phyloP scores from a whole-genome alignment of 208 protist species.

The Trypanosomatidae sp. region DNA sequence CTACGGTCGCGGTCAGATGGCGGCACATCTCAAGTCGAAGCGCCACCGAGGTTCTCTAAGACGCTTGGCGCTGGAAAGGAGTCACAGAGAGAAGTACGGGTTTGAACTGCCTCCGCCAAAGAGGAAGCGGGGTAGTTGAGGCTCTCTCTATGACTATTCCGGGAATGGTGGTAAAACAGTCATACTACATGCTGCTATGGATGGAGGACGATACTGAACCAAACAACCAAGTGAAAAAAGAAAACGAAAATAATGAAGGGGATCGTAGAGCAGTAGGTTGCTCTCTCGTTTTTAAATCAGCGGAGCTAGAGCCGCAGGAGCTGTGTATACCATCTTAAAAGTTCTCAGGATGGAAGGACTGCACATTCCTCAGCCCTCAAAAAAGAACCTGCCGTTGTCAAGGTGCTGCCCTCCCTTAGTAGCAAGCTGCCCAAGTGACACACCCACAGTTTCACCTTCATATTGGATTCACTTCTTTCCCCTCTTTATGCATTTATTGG shows the following conservation, averaged over 20 bases:
- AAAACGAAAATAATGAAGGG: neutral
- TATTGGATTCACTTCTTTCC: neutral
- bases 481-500: neutral
- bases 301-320: neutral
- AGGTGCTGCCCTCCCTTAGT: neutral
- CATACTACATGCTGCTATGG: neutral
- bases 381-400: neutral
- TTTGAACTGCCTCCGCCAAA: conserved; percentile 56
- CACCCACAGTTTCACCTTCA: neutral
- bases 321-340: neutral
- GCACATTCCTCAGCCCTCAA: neutral
- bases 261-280: neutral
- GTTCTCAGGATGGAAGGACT: neutral
- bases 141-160: neutral
- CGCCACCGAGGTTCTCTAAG: conserved; percentile 60
- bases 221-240: neutral
- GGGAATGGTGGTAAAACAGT: neutral
- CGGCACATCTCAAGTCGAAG: conserved; percentile 59
- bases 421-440: neutral
- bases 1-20: conserved; percentile 52
- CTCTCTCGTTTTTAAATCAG: neutral
- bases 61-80: conserved; percentile 39
- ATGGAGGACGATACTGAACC: neutral
- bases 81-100: conserved; percentile 63
- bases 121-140: conserved; percentile 15